These are phyloP conservation scores for Ganoderma leucocontextum DNA, from an alignment of 1,284 basidiomycete species.

Conservation along the genomic window DNA sequence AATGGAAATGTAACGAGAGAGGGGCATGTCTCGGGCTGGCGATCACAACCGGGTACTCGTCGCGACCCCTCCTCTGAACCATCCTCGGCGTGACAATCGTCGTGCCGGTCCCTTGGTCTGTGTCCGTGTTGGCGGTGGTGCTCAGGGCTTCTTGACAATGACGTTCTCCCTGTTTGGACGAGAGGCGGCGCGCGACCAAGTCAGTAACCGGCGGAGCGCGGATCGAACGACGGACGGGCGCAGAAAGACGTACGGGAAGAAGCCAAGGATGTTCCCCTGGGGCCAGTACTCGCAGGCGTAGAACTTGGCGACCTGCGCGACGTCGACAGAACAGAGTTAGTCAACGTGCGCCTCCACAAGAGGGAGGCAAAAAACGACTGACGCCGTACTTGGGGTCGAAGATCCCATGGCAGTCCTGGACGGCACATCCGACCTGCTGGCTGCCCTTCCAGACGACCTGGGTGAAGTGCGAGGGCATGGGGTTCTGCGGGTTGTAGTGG, in stretches of 20 bases:
- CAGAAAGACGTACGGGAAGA: conserved; percentile 60
- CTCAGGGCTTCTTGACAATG: conserved; percentile 9
- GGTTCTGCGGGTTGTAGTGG: conserved; percentile 64
- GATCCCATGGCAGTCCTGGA: conserved; percentile 58
- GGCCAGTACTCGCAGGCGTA: conserved; percentile 74
- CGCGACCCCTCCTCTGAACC: background rate
- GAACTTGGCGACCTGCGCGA: conserved; percentile 55
- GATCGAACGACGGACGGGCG: no score
- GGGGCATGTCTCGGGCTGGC: background rate
- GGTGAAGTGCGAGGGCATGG: conserved; percentile 70
- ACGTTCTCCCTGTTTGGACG: conserved; percentile 43
- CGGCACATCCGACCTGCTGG: conserved; percentile 69
- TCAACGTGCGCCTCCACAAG: background rate
- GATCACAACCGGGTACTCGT: background rate
- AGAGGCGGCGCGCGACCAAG: background rate
- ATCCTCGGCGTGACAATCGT: no score
- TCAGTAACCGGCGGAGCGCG: background rate
- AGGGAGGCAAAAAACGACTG: conserved; percentile 34
- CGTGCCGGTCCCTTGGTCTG: no score
- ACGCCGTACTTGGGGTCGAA: conserved; percentile 61
- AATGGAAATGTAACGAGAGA: conserved; percentile 21
- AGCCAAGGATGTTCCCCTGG: conserved; percentile 68
- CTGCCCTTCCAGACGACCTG: conserved; percentile 75
- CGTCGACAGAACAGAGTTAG: no score
- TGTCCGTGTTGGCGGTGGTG: no score